Base-by-base conservation (phyloP, 257 asterid species). In the Nicotiana attenuata region DNA sequence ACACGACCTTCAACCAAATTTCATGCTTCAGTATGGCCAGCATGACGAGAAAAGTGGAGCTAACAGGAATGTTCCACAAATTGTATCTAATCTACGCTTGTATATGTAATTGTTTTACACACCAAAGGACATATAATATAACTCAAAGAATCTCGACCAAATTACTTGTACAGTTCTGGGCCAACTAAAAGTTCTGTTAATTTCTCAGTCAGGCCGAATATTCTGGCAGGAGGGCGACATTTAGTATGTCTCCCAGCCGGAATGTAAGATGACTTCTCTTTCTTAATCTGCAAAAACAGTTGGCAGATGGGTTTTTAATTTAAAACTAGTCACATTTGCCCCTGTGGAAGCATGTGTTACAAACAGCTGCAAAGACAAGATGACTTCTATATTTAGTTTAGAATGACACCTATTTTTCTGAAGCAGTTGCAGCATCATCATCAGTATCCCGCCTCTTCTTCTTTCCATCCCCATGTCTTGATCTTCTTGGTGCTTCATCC, bases 401-500 rank as follows among this genome's bases (percentile, higher is more conserved):
- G 24, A 19, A n/a, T 7, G 24, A 65, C 50, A 60, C 53, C 56
- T 85, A 87, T 81, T 81, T 87, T 76, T 82, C 88, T 61, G 92
- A 81, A 60, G 64, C 83, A 55, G 75, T 82, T 57, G 87, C 47
- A 19, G 85, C 80, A 81, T 89, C 94, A 15, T 86, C 86, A 61
- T 89, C 91, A 71, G 64, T 77, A 81, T 92, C 85, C 41, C 88
- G 92, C 85, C 92, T 87, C 90, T 88, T 92, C 90, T 91, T 93
- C 90, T 88, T 92, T 61, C 96, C 97, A 76, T 94, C 98, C 33
- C 98, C 98, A 22, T 93, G 91, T 81, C 97, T 92, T 29, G 98
- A 93, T 81, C 98, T 87, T 88, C 98, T 92, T 5, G 98, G 97
- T 17, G 97, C 98, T 88, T 91, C 97, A 52, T 92, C 97, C 81